Base-by-base conservation (phyloP, 345 rosid genomes). In the Jatropha curcas region DNA sequence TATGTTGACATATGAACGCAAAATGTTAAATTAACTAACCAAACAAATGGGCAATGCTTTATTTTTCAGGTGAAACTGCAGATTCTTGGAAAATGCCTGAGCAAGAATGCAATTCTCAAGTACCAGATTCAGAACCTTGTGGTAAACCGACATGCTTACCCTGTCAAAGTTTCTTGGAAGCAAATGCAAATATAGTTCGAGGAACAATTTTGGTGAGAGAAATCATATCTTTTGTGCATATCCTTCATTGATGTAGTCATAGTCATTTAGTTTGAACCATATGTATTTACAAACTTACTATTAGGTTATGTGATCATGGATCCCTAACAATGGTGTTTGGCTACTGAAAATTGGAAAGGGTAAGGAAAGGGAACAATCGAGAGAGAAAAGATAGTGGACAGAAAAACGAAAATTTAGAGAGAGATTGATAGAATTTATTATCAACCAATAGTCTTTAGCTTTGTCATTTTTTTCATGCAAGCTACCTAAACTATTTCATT, bases 121-220 rank as follows among this genome's bases (percentile, higher is more conserved):
- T 67, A 66, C 28, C 70, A 9, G 70, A 68, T 1, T 33, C 70
- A 9, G 70, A 68, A 1, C 78, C 83, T 0, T 87, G 90, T 46
- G 14, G 24, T 0, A 70, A 76, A 0, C 39, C 72, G 19, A 88
- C 77, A 66, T 85, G 90, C 65, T 84, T 65, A 35, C 27, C 70
- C 58, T 83, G 89, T 69, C 74, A 77, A 71, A 62, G 20, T 22
- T 56, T 60, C 46, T 37, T 75, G 0, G 88, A 87, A 75, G 16
- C 66, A 14, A 39, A 39, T 4, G 66, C 74, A 3, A 61, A 74
- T 7, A 74, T 70, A 0, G 80, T 84, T 8, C 84, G 88, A 7
- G 97, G 88, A 70, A 89, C 93, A 51, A 72, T 93, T 70, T 25
- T 93, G 92, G 93, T 89, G 25, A 63, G 86, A 58, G 39, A 71